Conservation (phyloP, 1,284 basidiomycete genomes). For the Apiotrichum gamsii region DNA sequence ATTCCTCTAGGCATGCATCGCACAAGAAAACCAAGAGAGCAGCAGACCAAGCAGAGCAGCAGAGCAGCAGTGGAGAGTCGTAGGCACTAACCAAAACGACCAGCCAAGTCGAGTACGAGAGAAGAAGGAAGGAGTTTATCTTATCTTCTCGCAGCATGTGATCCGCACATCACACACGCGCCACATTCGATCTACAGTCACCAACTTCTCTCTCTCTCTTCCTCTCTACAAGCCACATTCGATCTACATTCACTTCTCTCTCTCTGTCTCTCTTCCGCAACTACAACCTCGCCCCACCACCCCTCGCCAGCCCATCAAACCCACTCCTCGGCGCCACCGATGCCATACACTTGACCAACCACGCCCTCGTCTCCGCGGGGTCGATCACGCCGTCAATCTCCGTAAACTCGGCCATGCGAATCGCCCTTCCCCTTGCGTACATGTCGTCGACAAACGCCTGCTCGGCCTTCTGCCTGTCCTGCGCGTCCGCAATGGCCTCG, state of each 20-base stretch:
- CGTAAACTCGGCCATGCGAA: constrained; percentile 17
- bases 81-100: not conserved
- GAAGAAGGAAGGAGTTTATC: not conserved
- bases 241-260: too few relatives aligned
- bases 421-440: constrained; percentile 13
- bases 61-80: not conserved
- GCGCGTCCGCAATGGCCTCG: constrained; percentile 9
- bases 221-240: too few relatives aligned
- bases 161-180: too few relatives aligned
- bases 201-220: too few relatives aligned
- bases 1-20: constrained; percentile 7
- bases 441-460: constrained; percentile 18
- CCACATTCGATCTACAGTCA: too few relatives aligned
- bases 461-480: constrained; percentile 8
- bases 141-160: too few relatives aligned
- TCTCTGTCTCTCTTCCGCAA: too few relatives aligned
- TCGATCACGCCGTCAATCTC: constrained; percentile 20
- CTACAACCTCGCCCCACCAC: constrained; percentile 3
- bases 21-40: not conserved
- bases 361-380: constrained; percentile 18
- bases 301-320: not conserved
- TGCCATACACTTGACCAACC: constrained; percentile 11
- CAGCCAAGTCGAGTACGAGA: not conserved
- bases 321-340: constrained; percentile 6
- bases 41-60: too few relatives aligned